These are phyloP conservation scores for Entomortierella chlamydospora DNA, from an alignment of 192 early-diverging fungal species.

Conservation along the genomic window DNA sequence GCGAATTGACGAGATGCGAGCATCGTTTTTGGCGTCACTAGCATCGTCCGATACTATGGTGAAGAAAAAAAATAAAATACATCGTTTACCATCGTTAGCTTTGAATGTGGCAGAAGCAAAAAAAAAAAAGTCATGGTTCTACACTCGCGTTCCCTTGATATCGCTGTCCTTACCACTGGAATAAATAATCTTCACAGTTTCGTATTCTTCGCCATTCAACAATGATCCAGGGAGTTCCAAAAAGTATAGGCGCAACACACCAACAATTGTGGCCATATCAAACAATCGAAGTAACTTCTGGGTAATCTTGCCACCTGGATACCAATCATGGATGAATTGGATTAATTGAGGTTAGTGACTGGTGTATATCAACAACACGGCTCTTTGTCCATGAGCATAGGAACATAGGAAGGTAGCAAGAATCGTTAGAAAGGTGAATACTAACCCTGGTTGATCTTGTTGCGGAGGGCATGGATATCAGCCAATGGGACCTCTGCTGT, in stretches of 20 bases:
- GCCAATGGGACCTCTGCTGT: constrained; percentile 67
- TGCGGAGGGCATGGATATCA: constrained; percentile 71
- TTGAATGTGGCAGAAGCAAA: too few relatives aligned
- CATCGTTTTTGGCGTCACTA: constrained; percentile 44
- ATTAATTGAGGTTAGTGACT: too few relatives aligned
- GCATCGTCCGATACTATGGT: constrained; percentile 35
- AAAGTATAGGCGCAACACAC: constrained; percentile 73
- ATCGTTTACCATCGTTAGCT: too few relatives aligned
- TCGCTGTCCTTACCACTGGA: constrained; percentile 55
- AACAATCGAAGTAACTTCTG: constrained; percentile 65
- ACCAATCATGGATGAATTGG: too few relatives aligned
- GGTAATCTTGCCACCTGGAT: constrained; percentile 63
- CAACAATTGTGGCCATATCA: constrained; percentile 68
- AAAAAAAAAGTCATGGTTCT: too few relatives aligned
- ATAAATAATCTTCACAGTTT: constrained; percentile 73
- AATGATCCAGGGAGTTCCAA: constrained; percentile 77
- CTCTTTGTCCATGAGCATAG: not conserved
- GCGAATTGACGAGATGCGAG: constrained; percentile 56
- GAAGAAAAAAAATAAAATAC: not conserved
- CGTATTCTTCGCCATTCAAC: constrained; percentile 77
- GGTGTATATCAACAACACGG: too few relatives aligned
- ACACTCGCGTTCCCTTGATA: too few relatives aligned
- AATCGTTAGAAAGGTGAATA: not conserved
- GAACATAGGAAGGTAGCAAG: not conserved
- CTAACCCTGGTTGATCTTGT: constrained; percentile 69